A percentile compares a stretch with the other conserved stretches of the same genome.
Evolutionary conservation across 768 basidiomycete genomes (phyloP).

Genomic region (Amanita thiersii): DNA sequence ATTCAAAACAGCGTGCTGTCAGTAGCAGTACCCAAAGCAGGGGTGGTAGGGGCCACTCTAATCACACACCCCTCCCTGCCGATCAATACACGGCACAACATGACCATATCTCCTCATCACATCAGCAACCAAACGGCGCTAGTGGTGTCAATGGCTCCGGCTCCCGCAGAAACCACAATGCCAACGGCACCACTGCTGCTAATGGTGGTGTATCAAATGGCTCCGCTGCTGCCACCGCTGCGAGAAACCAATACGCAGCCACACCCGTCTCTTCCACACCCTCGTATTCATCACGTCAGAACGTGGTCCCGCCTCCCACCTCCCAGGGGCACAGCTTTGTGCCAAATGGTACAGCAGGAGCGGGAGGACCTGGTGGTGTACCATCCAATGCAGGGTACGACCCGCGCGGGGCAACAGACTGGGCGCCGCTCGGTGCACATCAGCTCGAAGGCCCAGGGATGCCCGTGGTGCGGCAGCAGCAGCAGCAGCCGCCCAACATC

Average conservation of each 20-base stretch:
- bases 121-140: no score
- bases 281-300: neutral
- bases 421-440: conserved; percentile 41
- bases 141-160: neutral
- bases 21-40: neutral
- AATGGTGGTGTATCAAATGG: conserved; percentile 1
- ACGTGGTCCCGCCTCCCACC: neutral
- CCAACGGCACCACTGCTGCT: conserved; percentile 11
- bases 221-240: no score
- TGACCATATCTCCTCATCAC: conserved; percentile 5
- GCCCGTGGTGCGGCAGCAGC: conserved; percentile 47
- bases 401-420: conserved; percentile 29
- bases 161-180: conserved; percentile 10
- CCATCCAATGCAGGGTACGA: conserved; percentile 13
- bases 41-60: conserved; percentile 16
- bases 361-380: no score
- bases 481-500: conserved; percentile 24
- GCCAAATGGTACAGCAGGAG: conserved; percentile 8
- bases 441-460: conserved; percentile 74
- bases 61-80: conserved; percentile 11
- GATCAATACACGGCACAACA: conserved; percentile 2
- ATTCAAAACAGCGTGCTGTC: neutral
- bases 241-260: conserved; percentile 4
- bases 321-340: conserved; percentile 3
- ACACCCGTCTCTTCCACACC: neutral